phyloP scores from a whole-genome alignment of 495 filamentous ascomycete species.

The Xylaria grammica region DNA sequence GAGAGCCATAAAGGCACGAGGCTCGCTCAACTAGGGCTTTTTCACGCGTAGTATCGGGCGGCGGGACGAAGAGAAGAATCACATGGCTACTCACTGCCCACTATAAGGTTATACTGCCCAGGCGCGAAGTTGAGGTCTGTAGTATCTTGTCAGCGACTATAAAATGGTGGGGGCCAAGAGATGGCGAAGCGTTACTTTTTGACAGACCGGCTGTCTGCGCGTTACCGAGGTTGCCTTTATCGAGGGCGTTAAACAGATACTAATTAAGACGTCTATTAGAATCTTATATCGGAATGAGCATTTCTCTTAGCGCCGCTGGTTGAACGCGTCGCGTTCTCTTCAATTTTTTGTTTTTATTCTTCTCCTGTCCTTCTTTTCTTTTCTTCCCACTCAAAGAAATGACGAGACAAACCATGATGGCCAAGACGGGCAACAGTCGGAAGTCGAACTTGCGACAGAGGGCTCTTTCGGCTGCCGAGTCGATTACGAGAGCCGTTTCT shows the following conservation, averaged over 20 bases:
- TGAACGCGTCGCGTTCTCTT: not conserved
- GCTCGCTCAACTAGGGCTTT: not conserved
- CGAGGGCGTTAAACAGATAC: constrained; percentile 67
- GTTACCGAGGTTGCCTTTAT: constrained; percentile 72
- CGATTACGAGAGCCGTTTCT: constrained; percentile 30
- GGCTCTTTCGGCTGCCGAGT: constrained; percentile 59
- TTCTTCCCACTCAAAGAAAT: not conserved
- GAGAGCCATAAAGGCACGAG: not conserved
- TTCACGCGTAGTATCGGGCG: not conserved
- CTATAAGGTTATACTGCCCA: constrained; percentile 72
- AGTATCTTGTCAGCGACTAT: constrained; percentile 19
- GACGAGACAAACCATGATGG: constrained; percentile 60
- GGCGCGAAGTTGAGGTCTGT: constrained; percentile 61
- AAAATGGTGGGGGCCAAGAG: not conserved
- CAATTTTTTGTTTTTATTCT: not conserved
- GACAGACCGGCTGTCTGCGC: constrained; percentile 64
- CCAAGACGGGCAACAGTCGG: constrained; percentile 65
- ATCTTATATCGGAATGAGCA: not conserved
- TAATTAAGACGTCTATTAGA: constrained; percentile 23
- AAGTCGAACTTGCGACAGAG: constrained; percentile 69
- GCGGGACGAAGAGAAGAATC: not conserved
- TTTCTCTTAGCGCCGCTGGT: too few species aligned
- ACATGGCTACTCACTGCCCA: constrained; percentile 47
- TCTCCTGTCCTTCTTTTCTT: not conserved
- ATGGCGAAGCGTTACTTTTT: constrained; percentile 43